phyloP scores from a whole-genome alignment of 2,329 filamentous ascomycete species.

The Pseudopithomyces maydicus region DNA sequence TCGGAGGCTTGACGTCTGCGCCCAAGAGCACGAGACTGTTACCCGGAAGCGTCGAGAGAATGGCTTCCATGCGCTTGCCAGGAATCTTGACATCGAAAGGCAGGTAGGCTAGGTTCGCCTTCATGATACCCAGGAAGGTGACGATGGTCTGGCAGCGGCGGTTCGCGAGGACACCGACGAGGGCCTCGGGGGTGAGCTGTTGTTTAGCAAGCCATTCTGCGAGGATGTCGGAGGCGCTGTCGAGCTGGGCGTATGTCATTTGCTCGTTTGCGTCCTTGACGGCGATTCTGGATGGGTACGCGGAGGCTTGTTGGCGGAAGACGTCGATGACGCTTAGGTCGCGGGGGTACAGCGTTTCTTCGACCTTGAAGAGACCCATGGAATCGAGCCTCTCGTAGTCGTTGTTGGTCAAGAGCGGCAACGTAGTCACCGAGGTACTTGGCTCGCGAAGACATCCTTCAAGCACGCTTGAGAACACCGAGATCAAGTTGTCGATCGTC shows the following conservation, averaged over 20 bases:
- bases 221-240: no score
- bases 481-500: neutral
- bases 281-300: no score
- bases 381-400: neutral
- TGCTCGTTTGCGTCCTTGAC: no score
- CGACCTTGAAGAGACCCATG: neutral
- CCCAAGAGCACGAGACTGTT: no score
- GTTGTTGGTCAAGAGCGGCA: slow-evolving; percentile 3
- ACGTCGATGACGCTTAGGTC: slow-evolving; percentile 9
- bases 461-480: slow-evolving; percentile 7
- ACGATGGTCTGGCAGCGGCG: slow-evolving; percentile 26
- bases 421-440: neutral
- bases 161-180: slow-evolving; percentile 23
- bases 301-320: slow-evolving; percentile 8
- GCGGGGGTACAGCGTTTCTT: slow-evolving; percentile 4
- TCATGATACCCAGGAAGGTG: slow-evolving; percentile 48
- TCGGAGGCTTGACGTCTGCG: slow-evolving; percentile 3
- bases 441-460: slow-evolving; percentile 8
- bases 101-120: slow-evolving; percentile 49
- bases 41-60: slow-evolving; percentile 29
- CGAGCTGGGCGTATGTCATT: no score
- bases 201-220: no score
- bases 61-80: slow-evolving; percentile 27
- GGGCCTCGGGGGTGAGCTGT: neutral
- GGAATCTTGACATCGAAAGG: slow-evolving; percentile 41